Percentiles rank a stretch among this genome's conserved stretches.
Evolutionary conservation across 306 rosid species (phyloP).

Genomic region (Phaseolus lunatus): DNA sequence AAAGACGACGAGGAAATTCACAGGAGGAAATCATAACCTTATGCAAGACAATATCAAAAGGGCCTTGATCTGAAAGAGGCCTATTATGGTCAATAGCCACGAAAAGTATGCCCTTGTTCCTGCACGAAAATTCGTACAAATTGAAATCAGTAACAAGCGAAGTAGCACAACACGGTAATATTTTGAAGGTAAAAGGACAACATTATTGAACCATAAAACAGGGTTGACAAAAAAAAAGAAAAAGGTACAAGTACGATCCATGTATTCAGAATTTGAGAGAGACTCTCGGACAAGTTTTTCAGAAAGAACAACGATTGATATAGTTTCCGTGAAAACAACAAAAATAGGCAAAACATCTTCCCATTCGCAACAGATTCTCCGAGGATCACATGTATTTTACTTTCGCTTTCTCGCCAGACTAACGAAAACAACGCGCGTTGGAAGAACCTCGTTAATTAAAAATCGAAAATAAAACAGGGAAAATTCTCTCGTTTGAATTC

Average conservation of each 20-base stretch:
- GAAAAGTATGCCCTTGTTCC: conserved; percentile 83
- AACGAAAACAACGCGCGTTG: conserved; percentile 57
- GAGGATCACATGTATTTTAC: conserved; percentile 33
- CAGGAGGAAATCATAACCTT: conserved; percentile 59
- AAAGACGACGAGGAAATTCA: neutral
- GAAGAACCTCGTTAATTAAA: conserved; percentile 31
- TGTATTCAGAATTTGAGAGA: neutral
- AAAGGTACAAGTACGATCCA: neutral
- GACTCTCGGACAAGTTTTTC: conserved; percentile 11
- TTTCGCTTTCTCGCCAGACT: conserved; percentile 54
- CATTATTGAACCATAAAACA: neutral
- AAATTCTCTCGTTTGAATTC: conserved; percentile 3
- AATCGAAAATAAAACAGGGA: conserved; percentile 25
- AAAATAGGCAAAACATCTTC: conserved; percentile 37
- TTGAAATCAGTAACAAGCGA: conserved; percentile 33
- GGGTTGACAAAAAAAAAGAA: neutral
- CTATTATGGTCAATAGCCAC: conserved; percentile 81
- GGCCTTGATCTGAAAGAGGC: conserved; percentile 87
- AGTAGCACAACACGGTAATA: conserved; percentile 5
- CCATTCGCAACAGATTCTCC: conserved; percentile 18
- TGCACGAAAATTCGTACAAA: conserved; percentile 47
- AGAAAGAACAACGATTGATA: neutral
- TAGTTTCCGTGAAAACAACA: conserved; percentile 5
- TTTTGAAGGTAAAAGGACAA: neutral
- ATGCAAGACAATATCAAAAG: conserved; percentile 86